Evolutionary conservation across 2,329 filamentous ascomycete species (phyloP).

Genomic region (Colletotrichum salicis): DNA sequence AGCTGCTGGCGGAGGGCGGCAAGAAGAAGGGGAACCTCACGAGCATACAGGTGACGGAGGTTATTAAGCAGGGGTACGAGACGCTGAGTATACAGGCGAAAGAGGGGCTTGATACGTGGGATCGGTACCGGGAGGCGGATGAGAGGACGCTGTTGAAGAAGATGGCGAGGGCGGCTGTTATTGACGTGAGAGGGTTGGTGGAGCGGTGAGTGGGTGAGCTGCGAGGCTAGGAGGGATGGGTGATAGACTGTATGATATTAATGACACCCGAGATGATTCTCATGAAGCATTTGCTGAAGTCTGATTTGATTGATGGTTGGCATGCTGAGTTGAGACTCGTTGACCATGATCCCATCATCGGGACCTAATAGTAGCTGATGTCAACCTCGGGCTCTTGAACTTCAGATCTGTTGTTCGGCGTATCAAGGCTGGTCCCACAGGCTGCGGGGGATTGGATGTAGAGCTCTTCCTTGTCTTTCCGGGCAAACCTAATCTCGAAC

Average conservation of each 20-base stretch:
- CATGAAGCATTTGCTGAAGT: not conserved
- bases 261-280: conserved; percentile 19
- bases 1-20: conserved; percentile 74
- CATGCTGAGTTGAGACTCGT: not conserved
- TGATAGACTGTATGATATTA: conserved; percentile 15
- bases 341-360: not conserved
- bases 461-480: not conserved
- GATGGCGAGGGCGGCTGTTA: conserved; percentile 81
- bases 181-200: conserved; percentile 64
- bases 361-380: not conserved
- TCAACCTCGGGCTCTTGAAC: not conserved
- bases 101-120: conserved; percentile 88
- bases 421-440: not conserved
- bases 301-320: not conserved
- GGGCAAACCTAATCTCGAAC: not conserved
- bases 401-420: not conserved
- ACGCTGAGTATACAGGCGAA: conserved; percentile 90
- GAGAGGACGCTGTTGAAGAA: conserved; percentile 87
- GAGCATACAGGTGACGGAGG: conserved; percentile 83
- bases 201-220: conserved; percentile 43
- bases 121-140: conserved; percentile 86
- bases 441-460: not conserved
- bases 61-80: conserved; percentile 97
- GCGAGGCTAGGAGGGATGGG: not conserved
- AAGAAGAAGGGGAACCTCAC: conserved; percentile 73